These are phyloP conservation scores for Coemansia furcata DNA, from an alignment of 192 early-diverging fungal species.

Conservation along the genomic window DNA sequence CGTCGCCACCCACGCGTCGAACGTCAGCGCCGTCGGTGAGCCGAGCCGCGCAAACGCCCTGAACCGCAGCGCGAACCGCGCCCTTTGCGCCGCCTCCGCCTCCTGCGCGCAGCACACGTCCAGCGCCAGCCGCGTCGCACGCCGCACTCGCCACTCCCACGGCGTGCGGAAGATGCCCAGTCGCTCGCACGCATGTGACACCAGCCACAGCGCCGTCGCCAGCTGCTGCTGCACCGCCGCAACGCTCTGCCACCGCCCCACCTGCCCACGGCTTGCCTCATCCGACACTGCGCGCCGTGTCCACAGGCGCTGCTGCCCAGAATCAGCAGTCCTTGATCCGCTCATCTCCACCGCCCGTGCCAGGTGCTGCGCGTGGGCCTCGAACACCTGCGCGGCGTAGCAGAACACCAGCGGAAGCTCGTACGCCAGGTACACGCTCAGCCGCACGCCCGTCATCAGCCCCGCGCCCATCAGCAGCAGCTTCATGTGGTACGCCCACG, in stretches of 20 bases:
- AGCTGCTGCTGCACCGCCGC: slow-evolving; percentile 25
- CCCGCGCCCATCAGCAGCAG: slow-evolving; percentile 25
- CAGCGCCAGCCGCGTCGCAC: background rate
- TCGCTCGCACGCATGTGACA: slow-evolving; percentile 27
- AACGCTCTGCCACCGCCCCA: slow-evolving; percentile 18
- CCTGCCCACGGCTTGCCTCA: slow-evolving; percentile 5
- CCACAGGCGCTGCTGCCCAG: background rate
- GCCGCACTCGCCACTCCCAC: slow-evolving; percentile 6
- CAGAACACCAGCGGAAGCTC: slow-evolving; percentile 37
- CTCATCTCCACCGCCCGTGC: slow-evolving; percentile 12
- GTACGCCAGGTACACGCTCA: slow-evolving; percentile 28
- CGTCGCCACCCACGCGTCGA: slow-evolving; percentile 19
- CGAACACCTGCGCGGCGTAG: slow-evolving; percentile 26
- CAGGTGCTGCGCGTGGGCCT: slow-evolving; percentile 31
- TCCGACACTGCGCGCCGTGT: background rate
- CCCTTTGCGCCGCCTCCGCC: background rate
- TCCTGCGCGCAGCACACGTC: slow-evolving; percentile 14
- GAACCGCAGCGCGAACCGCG: slow-evolving; percentile 37
- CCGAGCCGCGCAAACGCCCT: slow-evolving; percentile 28
- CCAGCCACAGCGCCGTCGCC: slow-evolving; percentile 36
- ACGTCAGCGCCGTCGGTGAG: slow-evolving; percentile 36
- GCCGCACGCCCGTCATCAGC: slow-evolving; percentile 26
- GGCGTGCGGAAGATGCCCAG: slow-evolving; percentile 27
- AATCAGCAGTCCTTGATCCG: too few relatives aligned
- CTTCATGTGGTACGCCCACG: slow-evolving; percentile 51